These are phyloP conservation scores for Erysimum cheiranthoides DNA, from an alignment of 345 rosid genomes.

Conservation along the genomic window DNA sequence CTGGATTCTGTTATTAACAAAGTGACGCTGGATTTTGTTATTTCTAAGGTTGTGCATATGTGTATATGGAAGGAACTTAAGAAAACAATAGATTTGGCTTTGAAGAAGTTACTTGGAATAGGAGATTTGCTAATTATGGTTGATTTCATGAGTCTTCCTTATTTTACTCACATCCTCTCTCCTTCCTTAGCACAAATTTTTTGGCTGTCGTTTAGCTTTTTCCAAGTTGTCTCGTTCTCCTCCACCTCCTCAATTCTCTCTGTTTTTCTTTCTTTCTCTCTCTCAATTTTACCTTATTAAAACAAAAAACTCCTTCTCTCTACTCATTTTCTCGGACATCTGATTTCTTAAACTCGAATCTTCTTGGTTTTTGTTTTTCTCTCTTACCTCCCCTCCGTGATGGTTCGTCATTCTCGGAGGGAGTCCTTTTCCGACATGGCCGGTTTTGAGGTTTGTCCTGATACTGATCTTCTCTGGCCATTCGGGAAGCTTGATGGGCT, in stretches of 20 bases:
- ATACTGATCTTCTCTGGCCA: slow-evolving; percentile 73
- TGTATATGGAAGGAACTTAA: neutral
- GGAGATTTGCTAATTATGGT: slow-evolving; percentile 31
- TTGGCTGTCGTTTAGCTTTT: slow-evolving; percentile 26
- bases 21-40: neutral
- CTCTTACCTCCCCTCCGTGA: slow-evolving; percentile 36
- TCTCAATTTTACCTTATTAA: slow-evolving; percentile 23
- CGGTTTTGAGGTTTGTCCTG: slow-evolving; percentile 29
- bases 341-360: neutral
- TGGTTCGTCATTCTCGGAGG: slow-evolving; percentile 59
- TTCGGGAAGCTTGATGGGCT: slow-evolving; percentile 63
- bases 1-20: slow-evolving; percentile 33
- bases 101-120: slow-evolving; percentile 30
- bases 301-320: slow-evolving; percentile 2
- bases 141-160: slow-evolving; percentile 26
- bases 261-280: neutral
- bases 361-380: neutral
- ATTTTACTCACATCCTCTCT: slow-evolving; percentile 43
- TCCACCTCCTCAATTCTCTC: slow-evolving; percentile 28
- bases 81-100: neutral
- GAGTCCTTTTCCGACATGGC: slow-evolving; percentile 50
- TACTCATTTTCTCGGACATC: slow-evolving; percentile 7
- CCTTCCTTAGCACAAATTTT: neutral
- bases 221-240: slow-evolving; percentile 21
- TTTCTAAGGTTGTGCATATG: neutral